These are phyloP conservation scores for Tricharina praecox DNA, from an alignment of 495 filamentous ascomycete genomes.

Conservation along the genomic window DNA sequence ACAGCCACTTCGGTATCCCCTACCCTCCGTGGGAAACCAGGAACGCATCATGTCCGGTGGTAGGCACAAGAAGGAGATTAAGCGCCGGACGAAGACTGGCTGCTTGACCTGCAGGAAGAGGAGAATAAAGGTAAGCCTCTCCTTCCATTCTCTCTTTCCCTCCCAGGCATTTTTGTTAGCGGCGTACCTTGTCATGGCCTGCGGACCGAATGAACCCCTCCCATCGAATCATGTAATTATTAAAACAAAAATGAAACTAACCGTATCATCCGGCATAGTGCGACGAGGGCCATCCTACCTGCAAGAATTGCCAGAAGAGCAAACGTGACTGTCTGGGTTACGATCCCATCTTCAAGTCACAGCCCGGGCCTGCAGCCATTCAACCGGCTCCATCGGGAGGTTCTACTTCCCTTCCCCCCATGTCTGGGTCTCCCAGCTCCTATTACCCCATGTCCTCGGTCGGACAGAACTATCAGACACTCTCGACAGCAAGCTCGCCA, in stretches of 20 bases:
- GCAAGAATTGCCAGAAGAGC: constrained; percentile 94
- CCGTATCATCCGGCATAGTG: constrained; percentile 49
- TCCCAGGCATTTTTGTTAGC: no score
- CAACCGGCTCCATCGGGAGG: constrained; percentile 44
- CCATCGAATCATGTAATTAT: no score
- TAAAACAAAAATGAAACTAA: constrained; percentile 8
- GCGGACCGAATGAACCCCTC: no score
- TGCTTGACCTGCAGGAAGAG: constrained; percentile 94
- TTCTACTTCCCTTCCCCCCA: constrained; percentile 14
- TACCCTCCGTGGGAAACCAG: constrained; percentile 43
- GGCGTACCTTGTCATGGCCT: no score
- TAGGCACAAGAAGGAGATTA: constrained; percentile 96
- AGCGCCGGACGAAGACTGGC: constrained; percentile 92
- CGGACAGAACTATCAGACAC: constrained; percentile 20
- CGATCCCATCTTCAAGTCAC: constrained; percentile 92
- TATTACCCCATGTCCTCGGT: constrained; percentile 32
- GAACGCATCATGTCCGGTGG: constrained; percentile 51
- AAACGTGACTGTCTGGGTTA: constrained; percentile 95
- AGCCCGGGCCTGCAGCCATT: constrained; percentile 59
- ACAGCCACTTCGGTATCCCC: constrained; percentile 41
- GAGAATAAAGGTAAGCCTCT: constrained; percentile 71
- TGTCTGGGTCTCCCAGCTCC: not conserved
- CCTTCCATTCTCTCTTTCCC: no score
- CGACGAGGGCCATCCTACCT: constrained; percentile 86
- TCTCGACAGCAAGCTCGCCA: constrained; percentile 22